Percentiles rank a stretch among this genome's conserved stretches.
Conservation (phyloP, 805 yeast genomes). For the Candida argentea region DNA sequence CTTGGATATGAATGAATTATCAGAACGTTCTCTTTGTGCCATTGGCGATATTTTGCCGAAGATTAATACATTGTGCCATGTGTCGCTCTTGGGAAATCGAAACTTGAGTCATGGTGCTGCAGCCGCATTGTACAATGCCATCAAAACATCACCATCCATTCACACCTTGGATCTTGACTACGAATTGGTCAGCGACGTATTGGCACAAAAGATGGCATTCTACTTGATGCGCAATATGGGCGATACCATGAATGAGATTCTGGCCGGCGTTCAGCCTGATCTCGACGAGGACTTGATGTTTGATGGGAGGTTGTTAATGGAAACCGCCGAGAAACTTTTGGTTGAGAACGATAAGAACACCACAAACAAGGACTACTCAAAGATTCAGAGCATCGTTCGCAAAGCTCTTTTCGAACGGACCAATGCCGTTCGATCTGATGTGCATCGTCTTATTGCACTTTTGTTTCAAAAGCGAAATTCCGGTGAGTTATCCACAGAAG, state of each 20-base stretch:
- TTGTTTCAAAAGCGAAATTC: slow-evolving; percentile 36
- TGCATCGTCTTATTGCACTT: slow-evolving; percentile 42
- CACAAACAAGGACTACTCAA: slow-evolving; percentile 23
- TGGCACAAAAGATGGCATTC: slow-evolving; percentile 44
- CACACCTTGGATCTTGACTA: slow-evolving; percentile 45
- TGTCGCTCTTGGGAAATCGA: slow-evolving; percentile 44
- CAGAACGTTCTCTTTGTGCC: slow-evolving; percentile 37
- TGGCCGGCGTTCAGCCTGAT: slow-evolving; percentile 45
- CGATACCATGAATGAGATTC: slow-evolving; percentile 35
- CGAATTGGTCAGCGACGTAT: slow-evolving; percentile 40
- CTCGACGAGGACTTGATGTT: slow-evolving; percentile 57
- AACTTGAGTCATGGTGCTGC: slow-evolving; percentile 33
- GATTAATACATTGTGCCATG: slow-evolving; percentile 40
- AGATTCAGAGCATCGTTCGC: slow-evolving; percentile 34
- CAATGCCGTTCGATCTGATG: slow-evolving; percentile 36
- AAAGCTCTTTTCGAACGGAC: slow-evolving; percentile 45
- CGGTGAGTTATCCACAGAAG: slow-evolving; percentile 41
- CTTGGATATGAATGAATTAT: slow-evolving; percentile 43
- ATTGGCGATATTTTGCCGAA: slow-evolving; percentile 39
- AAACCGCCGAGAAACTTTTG: slow-evolving; percentile 60
- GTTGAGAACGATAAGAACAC: slow-evolving; percentile 14
- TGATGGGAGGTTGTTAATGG: slow-evolving; percentile 67
- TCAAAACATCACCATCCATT: slow-evolving; percentile 35
- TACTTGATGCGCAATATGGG: slow-evolving; percentile 52
- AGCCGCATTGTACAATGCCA: slow-evolving; percentile 40